Percentiles rank a stretch among this genome's conserved stretches.
Conservation (phyloP, 2,329 filamentous ascomycete species). For the Allantophomopsis lycopodina region DNA sequence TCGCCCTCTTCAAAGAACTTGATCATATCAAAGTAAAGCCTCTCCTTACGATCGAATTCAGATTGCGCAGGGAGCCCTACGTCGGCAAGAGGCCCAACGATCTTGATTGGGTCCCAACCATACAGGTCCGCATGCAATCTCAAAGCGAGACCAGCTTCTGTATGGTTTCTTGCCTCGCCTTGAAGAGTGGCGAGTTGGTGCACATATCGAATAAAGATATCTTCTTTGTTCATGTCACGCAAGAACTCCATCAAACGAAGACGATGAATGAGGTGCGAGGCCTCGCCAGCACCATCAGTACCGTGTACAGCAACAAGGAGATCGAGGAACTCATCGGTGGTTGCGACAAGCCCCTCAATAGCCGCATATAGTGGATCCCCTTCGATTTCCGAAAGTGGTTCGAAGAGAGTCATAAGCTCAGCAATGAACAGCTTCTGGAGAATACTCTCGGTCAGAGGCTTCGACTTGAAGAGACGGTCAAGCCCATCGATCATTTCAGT, state of each 20-base stretch:
- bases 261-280: constrained; percentile 75
- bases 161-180: constrained; percentile 59
- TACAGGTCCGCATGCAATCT: constrained; percentile 87
- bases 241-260: constrained; percentile 91
- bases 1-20: constrained; percentile 90
- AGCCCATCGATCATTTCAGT: constrained; percentile 94
- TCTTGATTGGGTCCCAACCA: constrained; percentile 67
- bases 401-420: constrained; percentile 73
- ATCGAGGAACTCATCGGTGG: constrained; percentile 81
- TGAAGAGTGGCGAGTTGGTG: constrained; percentile 80
- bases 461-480: constrained; percentile 80
- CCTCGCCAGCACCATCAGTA: constrained; percentile 58
- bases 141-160: constrained; percentile 79
- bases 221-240: constrained; percentile 91
- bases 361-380: constrained; percentile 66
- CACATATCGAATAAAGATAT: constrained; percentile 92
- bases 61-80: constrained; percentile 73
- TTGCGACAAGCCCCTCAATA: constrained; percentile 65
- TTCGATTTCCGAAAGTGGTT: constrained; percentile 47
- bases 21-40: constrained; percentile 88
- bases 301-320: constrained; percentile 82
- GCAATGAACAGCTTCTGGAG: constrained; percentile 85
- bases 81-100: constrained; percentile 52
- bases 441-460: constrained; percentile 75
- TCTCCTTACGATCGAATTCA: constrained; percentile 84